Evolutionary conservation across 2,329 filamentous ascomycete genomes (phyloP), one percentile per base, ranked within the genome.

Genomic region (Diaporthe longicolla): DNA sequence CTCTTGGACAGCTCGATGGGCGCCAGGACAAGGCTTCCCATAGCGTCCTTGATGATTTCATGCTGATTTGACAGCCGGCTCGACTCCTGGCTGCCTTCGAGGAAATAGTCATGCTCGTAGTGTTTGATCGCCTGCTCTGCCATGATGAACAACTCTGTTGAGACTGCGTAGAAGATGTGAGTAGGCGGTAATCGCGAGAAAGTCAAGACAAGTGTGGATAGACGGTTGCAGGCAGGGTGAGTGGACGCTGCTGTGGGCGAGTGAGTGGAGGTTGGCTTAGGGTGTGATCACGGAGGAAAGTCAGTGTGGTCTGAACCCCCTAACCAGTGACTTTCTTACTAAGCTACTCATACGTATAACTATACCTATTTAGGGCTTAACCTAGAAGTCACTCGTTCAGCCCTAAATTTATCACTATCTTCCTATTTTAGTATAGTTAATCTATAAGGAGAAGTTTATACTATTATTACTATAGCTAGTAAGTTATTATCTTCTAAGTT

Each of bases 11-110:
- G 58, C 8, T 63, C 58, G n/a, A 63, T 43, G 45, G 10, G 10
- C 35, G 58, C 35, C 58, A 63, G 40, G 35, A 63, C 58, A 63
- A 63, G 35, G n/a, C 58, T 37, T 43, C 58, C 58, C 50, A 54
- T 54, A 13, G 21, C 50, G 50, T 54, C 50, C 50, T 54, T 54
- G 50, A 54, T 54, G 10, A 54, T 54, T 24, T 54, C 50, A 54
- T 54, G 50, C 50, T 54, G 50, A 24, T 26, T 54, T 29, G 50
- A 54, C 50, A 54, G 50, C 50, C 50, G 50, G 50, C n/a, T 54
- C 50, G n/a, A 54, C 50, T 54, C 50, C 50, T 54, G 24, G 50
- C 24, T 26, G 11, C 50, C 50, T 54, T 26, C 50, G 50, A 54
- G 50, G 50, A 54, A 54, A 54, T 54, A 54, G n/a, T 54, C 50